A percentile compares a stretch with the other conserved stretches of the same genome.
phyloP scores from a whole-genome alignment of 2,329 filamentous ascomycete genomes.

The Botrytis byssoidea region DNA sequence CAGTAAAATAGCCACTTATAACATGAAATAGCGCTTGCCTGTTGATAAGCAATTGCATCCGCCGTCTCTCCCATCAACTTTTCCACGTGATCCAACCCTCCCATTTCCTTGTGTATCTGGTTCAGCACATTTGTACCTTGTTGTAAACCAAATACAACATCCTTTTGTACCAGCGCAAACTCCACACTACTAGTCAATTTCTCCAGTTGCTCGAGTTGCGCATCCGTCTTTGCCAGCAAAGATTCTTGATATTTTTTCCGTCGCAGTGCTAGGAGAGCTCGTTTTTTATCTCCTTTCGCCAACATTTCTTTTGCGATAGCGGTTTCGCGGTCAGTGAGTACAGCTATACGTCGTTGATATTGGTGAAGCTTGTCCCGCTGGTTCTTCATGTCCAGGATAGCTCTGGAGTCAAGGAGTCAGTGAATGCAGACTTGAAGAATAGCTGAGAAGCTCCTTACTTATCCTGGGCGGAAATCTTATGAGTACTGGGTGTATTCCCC shows the following conservation, averaged over 20 bases:
- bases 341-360: slow-evolving; percentile 86
- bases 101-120: slow-evolving; percentile 94
- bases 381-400: slow-evolving; percentile 95
- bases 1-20: not conserved
- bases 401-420: slow-evolving; percentile 51
- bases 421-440: not conserved
- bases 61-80: slow-evolving; percentile 91
- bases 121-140: slow-evolving; percentile 87
- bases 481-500: slow-evolving; percentile 63
- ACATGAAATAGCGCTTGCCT: slow-evolving; percentile 53
- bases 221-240: slow-evolving; percentile 83
- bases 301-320: slow-evolving; percentile 82
- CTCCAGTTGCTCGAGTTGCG: slow-evolving; percentile 91
- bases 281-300: slow-evolving; percentile 72
- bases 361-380: slow-evolving; percentile 97
- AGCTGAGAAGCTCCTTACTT: slow-evolving; percentile 57
- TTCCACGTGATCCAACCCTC: slow-evolving; percentile 88
- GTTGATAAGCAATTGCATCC: slow-evolving; percentile 87
- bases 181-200: slow-evolving; percentile 85
- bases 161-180: slow-evolving; percentile 95
- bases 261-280: slow-evolving; percentile 82
- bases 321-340: slow-evolving; percentile 84
- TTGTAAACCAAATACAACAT: slow-evolving; percentile 87
- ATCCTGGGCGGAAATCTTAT: slow-evolving; percentile 76
- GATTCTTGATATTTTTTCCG: slow-evolving; percentile 97